phyloP scores from a whole-genome alignment of 164 flowering plant genomes.

The Warburgia ugandensis region DNA sequence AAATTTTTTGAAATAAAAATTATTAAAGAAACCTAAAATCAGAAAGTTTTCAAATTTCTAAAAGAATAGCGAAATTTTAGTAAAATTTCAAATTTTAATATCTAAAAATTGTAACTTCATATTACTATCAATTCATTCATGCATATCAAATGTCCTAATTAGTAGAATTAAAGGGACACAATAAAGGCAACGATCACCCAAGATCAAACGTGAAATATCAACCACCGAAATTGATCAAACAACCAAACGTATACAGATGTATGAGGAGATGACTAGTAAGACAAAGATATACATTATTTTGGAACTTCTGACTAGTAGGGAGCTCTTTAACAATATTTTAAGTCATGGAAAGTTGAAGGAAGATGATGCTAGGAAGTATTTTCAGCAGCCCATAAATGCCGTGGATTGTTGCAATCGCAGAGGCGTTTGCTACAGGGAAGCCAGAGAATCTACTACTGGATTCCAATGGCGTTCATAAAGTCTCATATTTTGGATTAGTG shows the following conservation, averaged over 20 bases:
- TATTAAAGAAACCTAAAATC: no score
- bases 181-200: no score
- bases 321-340: conserved; percentile 7
- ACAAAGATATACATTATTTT: conserved; percentile 7
- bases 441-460: conserved; percentile 66
- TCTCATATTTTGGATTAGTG: conserved; percentile 73
- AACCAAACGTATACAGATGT: conserved; percentile 4
- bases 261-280: conserved; percentile 6
- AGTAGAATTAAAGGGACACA: no score
- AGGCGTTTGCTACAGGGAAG: conserved; percentile 87
- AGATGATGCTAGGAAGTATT: conserved; percentile 77
- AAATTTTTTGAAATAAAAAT: no score
- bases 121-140: no score
- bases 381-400: conserved; percentile 85
- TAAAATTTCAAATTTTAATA: no score
- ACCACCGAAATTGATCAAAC: conserved; percentile 6
- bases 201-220: conserved; percentile 5
- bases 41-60: no score
- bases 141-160: no score
- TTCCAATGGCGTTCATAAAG: conserved; percentile 44
- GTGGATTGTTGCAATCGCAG: conserved; percentile 89
- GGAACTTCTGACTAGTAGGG: conserved; percentile 8
- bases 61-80: no score
- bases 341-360: conserved; percentile 62
- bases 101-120: no score